Evolutionary conservation across 2,329 filamentous ascomycete species (phyloP).

Genomic region (Fusarium sp.): DNA sequence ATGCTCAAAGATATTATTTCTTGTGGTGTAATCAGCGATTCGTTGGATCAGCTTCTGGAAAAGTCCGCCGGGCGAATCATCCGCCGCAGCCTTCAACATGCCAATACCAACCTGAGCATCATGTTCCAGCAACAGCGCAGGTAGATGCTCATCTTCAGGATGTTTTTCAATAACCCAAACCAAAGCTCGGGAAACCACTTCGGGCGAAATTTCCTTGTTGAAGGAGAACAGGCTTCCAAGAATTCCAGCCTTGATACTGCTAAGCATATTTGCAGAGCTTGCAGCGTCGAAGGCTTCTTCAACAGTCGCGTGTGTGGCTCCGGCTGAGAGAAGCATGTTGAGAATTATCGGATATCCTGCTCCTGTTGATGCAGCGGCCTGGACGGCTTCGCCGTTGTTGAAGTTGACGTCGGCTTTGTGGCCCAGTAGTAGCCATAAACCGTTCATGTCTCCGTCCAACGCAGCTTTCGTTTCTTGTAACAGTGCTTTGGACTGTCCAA

Average conservation of each 20-base stretch:
- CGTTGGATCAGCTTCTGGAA: slow-evolving; percentile 1
- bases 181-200: slow-evolving; percentile 9
- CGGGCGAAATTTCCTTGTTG: background rate
- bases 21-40: background rate
- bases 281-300: slow-evolving; percentile 18
- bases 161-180: background rate
- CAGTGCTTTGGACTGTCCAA: slow-evolving; percentile 19
- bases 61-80: background rate
- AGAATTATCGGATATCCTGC: slow-evolving; percentile 8
- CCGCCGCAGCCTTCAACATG: background rate
- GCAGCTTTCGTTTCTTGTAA: slow-evolving; percentile 6
- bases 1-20: slow-evolving; percentile 1
- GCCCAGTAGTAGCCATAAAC: slow-evolving; percentile 2
- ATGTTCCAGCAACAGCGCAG: slow-evolving; percentile 2
- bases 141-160: slow-evolving; percentile 3
- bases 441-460: background rate
- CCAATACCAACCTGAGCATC: background rate
- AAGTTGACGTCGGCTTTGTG: slow-evolving; percentile 26
- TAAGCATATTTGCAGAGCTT: background rate
- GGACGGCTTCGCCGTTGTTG: slow-evolving; percentile 5
- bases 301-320: background rate
- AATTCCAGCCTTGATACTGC: slow-evolving; percentile 4
- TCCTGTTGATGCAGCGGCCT: slow-evolving; percentile 7
- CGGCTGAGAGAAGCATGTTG: slow-evolving; percentile 12
- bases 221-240: slow-evolving; percentile 7